Evolutionary conservation across 306 rosid genomes (phyloP), one percentile per base, ranked within the genome.

Genomic region (Astragalus glycyphyllos): DNA sequence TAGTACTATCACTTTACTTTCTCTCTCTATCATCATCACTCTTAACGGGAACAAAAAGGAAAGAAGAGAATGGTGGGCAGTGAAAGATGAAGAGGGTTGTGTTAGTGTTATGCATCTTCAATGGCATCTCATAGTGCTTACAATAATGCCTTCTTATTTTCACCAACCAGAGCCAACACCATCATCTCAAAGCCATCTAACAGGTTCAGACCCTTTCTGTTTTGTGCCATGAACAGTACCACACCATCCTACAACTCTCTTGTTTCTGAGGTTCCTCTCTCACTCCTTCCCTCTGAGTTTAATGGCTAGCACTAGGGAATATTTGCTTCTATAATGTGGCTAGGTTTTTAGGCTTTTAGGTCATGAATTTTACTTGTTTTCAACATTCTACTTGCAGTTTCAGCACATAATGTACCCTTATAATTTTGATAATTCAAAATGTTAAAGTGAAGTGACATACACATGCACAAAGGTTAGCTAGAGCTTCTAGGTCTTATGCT

Each of bases 51-150:
- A 59, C 5, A 11, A 69, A 4, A 11, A 66, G 42, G 63, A 29
- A 65, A 65, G 42, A 58, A 44, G 76, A 88, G 61, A 72, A 85
- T 84, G 93, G 86, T 85, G 65, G 70, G 81, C 32, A 56, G 47
- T 80, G 92, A 74, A 88, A 48, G 48, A 92, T 86, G 96, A 90
- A 77, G 90, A 69, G 23, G 41, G 69, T 12, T 79, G 55, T n/a
- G 31, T 26, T 26, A 7, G 14, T 82, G 84, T 84, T 84, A 85
- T 82, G 96, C 89, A 58, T 82, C 90, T 86, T 82, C 90, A 84
- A 93, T 93, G 98, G 98, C 98, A 80, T 72, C 77, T 74, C 85
- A 88, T 80, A 88, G 72, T 51, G 85, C 83, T 84, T 81, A 68
- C 80, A 82, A 61, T 71, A 82, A 58, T 71, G 73, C 88, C 69